These are phyloP conservation scores for Eragrostis curvula DNA, from an alignment of 176 grass and related monocot genomes.

Conservation along the genomic window DNA sequence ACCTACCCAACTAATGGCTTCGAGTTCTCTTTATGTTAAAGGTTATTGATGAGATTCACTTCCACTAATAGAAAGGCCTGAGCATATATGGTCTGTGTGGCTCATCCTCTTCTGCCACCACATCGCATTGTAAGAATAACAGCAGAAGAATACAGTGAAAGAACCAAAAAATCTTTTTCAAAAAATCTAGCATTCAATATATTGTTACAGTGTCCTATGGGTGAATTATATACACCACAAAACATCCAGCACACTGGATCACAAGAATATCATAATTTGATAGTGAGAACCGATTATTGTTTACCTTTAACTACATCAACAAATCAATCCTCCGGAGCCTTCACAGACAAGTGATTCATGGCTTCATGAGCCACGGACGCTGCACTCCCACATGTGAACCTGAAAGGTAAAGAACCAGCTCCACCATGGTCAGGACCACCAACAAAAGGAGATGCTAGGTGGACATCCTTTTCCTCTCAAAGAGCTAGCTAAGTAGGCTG, in stretches of 20 bases:
- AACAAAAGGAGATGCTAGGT: conserved; percentile 23
- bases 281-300: not conserved
- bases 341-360: not conserved
- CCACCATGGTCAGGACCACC: conserved; percentile 39
- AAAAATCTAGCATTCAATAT: not conserved
- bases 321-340: conserved; percentile 11
- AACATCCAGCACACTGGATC: not conserved
- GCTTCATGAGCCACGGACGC: not conserved
- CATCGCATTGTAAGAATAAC: not conserved
- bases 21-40: conserved; percentile 31
- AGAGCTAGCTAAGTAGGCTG: conserved; percentile 33
- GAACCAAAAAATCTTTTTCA: not conserved
- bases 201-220: not conserved
- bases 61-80: conserved; percentile 43
- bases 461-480: conserved; percentile 46
- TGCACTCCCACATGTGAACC: conserved; percentile 38
- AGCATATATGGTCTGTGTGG: not conserved
- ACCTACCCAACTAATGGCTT: conserved; percentile 34
- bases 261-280: not conserved
- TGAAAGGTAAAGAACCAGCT: conserved; percentile 49
- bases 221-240: not conserved
- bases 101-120: conserved; percentile 24
- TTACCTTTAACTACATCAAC: not conserved
- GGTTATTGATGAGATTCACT: conserved; percentile 40
- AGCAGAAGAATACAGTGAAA: conserved; percentile 30